These are phyloP conservation scores for Candida krabiensis DNA, from an alignment of 805 yeast genomes.

Conservation along the genomic window DNA sequence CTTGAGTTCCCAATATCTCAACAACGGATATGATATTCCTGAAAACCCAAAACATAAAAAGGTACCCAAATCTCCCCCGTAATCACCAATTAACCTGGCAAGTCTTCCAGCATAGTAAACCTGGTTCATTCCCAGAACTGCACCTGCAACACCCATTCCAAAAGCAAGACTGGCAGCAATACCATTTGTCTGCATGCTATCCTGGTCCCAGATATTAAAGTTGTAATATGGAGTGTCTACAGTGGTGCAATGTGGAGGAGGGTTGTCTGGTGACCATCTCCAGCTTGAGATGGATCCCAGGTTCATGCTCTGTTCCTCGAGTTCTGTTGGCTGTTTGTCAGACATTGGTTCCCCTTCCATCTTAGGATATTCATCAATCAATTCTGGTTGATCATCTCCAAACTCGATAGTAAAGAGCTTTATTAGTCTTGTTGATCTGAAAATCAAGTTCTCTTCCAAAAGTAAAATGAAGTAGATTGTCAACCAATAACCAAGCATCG, in stretches of 20 bases:
- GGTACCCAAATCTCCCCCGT: slow-evolving; percentile 81
- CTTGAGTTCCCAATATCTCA: slow-evolving; percentile 66
- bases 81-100: slow-evolving; percentile 61
- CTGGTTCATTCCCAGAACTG: slow-evolving; percentile 85
- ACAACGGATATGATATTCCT: slow-evolving; percentile 58
- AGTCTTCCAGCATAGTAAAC: slow-evolving; percentile 79
- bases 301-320: neutral
- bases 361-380: neutral
- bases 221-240: slow-evolving; percentile 49
- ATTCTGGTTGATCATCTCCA: slow-evolving; percentile 4
- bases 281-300: neutral
- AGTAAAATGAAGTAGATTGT: slow-evolving; percentile 74
- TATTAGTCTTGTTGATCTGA: slow-evolving; percentile 50
- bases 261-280: neutral
- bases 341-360: neutral
- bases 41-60: slow-evolving; percentile 76
- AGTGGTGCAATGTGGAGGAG: slow-evolving; percentile 21
- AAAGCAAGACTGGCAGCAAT: slow-evolving; percentile 69
- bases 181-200: slow-evolving; percentile 60
- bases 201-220: slow-evolving; percentile 74
- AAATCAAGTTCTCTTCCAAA: slow-evolving; percentile 69
- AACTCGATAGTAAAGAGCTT: slow-evolving; percentile 45
- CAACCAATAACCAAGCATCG: slow-evolving; percentile 92
- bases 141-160: slow-evolving; percentile 73
- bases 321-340: too few relatives aligned